Base-by-base conservation (phyloP, 2,329 filamentous ascomycete genomes). In the Emericellopsis cladophorae region DNA sequence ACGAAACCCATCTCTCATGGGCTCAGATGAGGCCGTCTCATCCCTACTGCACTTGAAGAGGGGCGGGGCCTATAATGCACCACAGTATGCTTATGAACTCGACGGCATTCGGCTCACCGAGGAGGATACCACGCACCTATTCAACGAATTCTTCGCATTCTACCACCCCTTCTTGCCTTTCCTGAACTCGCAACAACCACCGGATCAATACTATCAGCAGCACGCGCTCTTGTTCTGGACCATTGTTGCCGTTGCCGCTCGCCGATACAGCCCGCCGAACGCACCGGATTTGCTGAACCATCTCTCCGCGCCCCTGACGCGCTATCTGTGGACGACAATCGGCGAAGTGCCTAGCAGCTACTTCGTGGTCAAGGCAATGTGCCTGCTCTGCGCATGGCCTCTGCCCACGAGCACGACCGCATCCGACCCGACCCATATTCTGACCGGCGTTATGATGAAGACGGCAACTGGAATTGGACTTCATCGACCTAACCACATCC, bases 211-310 rank as follows among this genome's bases (percentile, higher is more conserved):
- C 56, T 83, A 83, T 53, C 73, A 79, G 44, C 81, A 90, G 51
- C 83, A 87, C 39, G 79, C 80, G 4, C 68, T 95, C 12, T 72
- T 95, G 2, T 94, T 94, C 60, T 95, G 88, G 88, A 75, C 83
- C 37, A 81, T 90, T 44, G 68, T 89, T 36, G 75, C 82, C 31
- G 79, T 88, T 42, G 84, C 84, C 18, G 77, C 83, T 34, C 76
- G 84, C 40, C 79, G 84, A 32, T 88, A 81, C 53, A 67, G 68
- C 34, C 62, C 68, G 1, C 45, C 50, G 34, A 61, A 57, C 40
- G 80, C 83, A 45, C 73, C 74, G 2, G 70, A 67, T 12, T 67
- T 89, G 26, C 68, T 90, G 41, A 76, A 73, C 36, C 75, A 79
- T 42, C 67, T 90, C 8, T 78, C 82, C 21, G 75, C 76, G 0